phyloP scores from a whole-genome alignment of 352 stramenopile species.

The Phytophthora nicotianae region DNA sequence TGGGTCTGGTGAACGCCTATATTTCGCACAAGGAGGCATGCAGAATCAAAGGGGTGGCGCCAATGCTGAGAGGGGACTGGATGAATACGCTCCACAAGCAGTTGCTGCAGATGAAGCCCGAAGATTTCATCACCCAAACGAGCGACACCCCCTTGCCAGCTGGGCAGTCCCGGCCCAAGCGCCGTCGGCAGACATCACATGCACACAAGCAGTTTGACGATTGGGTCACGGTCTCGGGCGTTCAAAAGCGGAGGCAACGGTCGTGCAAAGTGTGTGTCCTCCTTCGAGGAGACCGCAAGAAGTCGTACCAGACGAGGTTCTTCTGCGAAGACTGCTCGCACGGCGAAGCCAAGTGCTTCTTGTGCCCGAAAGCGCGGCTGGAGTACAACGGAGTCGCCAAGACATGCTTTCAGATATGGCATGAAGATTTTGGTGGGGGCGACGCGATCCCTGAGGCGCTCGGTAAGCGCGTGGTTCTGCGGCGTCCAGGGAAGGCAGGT shows the following conservation, averaged over 20 bases:
- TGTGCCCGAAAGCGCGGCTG: neutral
- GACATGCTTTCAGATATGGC: constrained; percentile 1
- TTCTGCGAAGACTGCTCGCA: neutral
- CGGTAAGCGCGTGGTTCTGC: neutral
- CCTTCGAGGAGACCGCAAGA: neutral
- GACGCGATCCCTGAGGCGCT: neutral
- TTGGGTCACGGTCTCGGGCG: neutral
- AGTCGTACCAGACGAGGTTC: neutral
- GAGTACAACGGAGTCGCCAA: neutral
- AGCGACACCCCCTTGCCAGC: neutral
- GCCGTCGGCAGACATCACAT: neutral
- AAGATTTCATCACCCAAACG: neutral
- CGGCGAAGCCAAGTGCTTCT: neutral
- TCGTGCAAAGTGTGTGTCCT: neutral
- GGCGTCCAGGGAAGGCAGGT: neutral
- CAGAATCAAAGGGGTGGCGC: neutral
- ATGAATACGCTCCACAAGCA: neutral
- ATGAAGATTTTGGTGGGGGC: constrained; percentile 1
- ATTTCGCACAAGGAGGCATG: neutral
- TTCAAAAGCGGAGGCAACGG: neutral
- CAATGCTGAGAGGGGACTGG: neutral
- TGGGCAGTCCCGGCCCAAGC: neutral
- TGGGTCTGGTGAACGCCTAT: neutral
- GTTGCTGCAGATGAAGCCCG: neutral
- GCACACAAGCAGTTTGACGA: neutral